Evolutionary conservation across 1,284 basidiomycete species (phyloP).

Genomic region (Cryptococcus floricola): DNA sequence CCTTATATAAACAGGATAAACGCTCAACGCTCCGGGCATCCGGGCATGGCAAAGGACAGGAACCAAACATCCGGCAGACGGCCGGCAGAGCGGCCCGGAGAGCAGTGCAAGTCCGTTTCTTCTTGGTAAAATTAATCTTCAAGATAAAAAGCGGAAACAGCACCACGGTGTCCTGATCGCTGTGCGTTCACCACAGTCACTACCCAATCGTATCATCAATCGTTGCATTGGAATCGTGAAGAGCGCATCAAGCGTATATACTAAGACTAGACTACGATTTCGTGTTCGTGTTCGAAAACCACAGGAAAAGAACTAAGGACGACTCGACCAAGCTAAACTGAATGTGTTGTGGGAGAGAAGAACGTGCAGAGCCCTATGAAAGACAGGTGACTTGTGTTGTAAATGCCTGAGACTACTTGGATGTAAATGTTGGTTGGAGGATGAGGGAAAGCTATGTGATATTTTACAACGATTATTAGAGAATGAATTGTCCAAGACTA

Average conservation of each 20-base stretch:
- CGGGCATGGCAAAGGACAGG: too few relatives aligned
- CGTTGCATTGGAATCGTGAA: background rate
- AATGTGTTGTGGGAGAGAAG: too few relatives aligned
- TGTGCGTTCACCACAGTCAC: too few relatives aligned
- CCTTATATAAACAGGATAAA: too few relatives aligned
- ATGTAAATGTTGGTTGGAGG: background rate
- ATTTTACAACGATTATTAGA: slow-evolving; percentile 1
- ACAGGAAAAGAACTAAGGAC: background rate
- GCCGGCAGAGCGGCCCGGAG: too few relatives aligned
- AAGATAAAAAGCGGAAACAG: too few relatives aligned
- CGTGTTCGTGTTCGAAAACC: background rate
- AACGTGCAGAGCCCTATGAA: background rate
- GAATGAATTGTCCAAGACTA: background rate
- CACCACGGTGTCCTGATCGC: too few relatives aligned
- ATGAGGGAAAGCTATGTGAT: background rate
- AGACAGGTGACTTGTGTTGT: background rate
- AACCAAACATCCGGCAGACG: too few relatives aligned
- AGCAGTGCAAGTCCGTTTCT: too few relatives aligned
- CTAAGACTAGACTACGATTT: background rate
- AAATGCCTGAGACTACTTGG: background rate
- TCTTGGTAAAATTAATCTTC: too few relatives aligned
- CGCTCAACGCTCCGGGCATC: too few relatives aligned
- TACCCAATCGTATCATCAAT: too few relatives aligned
- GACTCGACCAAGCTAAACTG: background rate
- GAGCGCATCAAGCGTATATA: slow-evolving; percentile 5